Evolutionary conservation across 352 stramenopile species (phyloP).

Genomic region (Pythium grandisporangium): DNA sequence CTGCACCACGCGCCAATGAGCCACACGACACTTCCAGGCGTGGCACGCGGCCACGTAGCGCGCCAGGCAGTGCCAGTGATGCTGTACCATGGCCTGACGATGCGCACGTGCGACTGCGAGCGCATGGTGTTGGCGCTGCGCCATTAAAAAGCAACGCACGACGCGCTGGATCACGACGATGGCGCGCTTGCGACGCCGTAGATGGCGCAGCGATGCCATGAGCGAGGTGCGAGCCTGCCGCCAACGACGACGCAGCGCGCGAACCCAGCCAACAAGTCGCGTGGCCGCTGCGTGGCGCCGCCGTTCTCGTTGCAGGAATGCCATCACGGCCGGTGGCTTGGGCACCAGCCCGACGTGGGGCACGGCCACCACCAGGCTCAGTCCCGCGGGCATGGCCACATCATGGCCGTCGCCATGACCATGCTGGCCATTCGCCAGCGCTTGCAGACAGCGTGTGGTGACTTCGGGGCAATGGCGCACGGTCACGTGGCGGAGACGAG

Average conservation of each 20-base stretch:
- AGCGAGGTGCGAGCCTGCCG: too few relatives aligned
- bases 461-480: conserved; percentile 60
- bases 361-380: conserved; percentile 27
- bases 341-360: conserved; percentile 31
- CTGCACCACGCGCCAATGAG: conserved; percentile 20
- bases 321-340: conserved; percentile 35
- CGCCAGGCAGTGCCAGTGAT: conserved; percentile 18
- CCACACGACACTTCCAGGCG: conserved; percentile 19
- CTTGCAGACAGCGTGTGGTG: conserved; percentile 23
- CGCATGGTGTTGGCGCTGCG: conserved; percentile 13
- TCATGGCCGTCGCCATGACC: too few relatives aligned
- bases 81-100: conserved; percentile 14
- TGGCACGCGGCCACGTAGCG: conserved; percentile 20
- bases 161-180: conserved; percentile 40
- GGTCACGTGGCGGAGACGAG: conserved; percentile 26
- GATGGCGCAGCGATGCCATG: conserved; percentile 26
- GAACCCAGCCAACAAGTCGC: conserved; percentile 39
- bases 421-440: conserved; percentile 15
- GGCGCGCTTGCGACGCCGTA: conserved; percentile 29
- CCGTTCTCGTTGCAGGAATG: conserved; percentile 26
- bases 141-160: conserved; percentile 21
- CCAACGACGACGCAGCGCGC: too few relatives aligned
- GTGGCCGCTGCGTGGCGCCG: conserved; percentile 18
- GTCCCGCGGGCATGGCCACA: too few relatives aligned
- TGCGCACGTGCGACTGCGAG: conserved; percentile 15